Evolutionary conservation across 331 rosid genomes (phyloP).

Genomic region (Arachis monticola): DNA sequence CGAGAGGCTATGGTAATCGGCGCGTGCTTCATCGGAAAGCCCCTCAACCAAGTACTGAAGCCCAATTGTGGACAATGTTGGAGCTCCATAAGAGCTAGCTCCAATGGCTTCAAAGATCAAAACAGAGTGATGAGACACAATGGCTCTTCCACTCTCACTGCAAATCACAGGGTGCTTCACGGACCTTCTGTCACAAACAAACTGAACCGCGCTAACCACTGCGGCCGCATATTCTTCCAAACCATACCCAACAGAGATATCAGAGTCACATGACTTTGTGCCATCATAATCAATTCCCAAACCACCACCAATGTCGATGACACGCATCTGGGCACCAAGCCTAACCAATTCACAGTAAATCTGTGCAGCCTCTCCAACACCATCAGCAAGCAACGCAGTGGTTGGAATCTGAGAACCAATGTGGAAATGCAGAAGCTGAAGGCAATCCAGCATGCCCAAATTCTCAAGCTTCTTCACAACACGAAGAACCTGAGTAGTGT

Average conservation of each 20-base stretch:
- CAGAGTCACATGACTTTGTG: conserved; percentile 76
- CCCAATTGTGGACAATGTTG: conserved; percentile 55
- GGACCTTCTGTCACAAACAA: conserved; percentile 62
- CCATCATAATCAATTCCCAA: conserved; percentile 95
- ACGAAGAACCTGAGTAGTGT: conserved; percentile 71
- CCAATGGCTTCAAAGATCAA: conserved; percentile 79
- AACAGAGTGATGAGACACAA: conserved; percentile 88
- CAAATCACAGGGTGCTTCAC: conserved; percentile 71
- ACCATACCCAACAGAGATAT: conserved; percentile 73
- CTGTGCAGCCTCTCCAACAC: conserved; percentile 92
- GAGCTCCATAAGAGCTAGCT: conserved; percentile 45
- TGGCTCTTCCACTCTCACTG: conserved; percentile 89
- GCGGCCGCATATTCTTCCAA: conserved; percentile 82
- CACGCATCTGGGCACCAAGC: conserved; percentile 85
- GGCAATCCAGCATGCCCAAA: conserved; percentile 79
- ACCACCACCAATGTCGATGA: conserved; percentile 95
- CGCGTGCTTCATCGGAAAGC: conserved; percentile 69
- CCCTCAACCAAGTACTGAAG: conserved; percentile 64
- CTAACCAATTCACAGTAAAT: conserved; percentile 89
- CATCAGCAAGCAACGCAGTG: conserved; percentile 73
- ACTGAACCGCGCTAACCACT: conserved; percentile 56
- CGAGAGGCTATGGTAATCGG: conserved; percentile 61
- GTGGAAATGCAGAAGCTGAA: conserved; percentile 92
- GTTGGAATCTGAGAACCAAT: conserved; percentile 96
- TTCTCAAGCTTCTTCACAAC: conserved; percentile 81